These are phyloP conservation scores for Aspergillus spinulosporus DNA, from an alignment of 2,329 filamentous ascomycete genomes.

Conservation along the genomic window DNA sequence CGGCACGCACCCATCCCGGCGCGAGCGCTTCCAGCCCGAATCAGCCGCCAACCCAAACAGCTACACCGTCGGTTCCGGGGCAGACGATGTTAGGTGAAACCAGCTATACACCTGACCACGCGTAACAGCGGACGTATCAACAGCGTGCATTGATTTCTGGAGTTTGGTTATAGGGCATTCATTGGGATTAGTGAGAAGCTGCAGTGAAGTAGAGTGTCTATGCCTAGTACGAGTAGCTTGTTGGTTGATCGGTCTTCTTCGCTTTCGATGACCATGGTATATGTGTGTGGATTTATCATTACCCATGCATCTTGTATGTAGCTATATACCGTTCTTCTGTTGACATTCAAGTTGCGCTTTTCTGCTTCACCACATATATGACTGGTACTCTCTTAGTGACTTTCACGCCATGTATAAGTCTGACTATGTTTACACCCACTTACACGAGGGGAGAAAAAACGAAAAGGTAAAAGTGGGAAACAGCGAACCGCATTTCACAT, in stretches of 20 bases:
- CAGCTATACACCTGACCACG: conserved; percentile 66
- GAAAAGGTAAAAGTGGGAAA: too few relatives aligned
- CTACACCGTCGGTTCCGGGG: conserved; percentile 59
- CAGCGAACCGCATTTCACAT: too few relatives aligned
- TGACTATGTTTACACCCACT: too few relatives aligned
- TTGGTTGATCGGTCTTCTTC: background rate
- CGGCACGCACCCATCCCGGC: conserved; percentile 49
- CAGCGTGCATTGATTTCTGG: conserved; percentile 15
- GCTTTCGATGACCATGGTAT: conserved; percentile 1
- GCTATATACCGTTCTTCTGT: conserved; percentile 6
- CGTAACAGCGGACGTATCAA: conserved; percentile 21
- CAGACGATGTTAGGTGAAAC: conserved; percentile 66
- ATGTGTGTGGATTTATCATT: conserved; percentile 6
- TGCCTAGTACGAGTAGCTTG: background rate
- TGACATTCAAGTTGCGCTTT: background rate
- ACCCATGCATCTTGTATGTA: conserved; percentile 14
- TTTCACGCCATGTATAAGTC: too few relatives aligned
- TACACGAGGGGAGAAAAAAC: too few relatives aligned
- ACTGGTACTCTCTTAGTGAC: too few relatives aligned
- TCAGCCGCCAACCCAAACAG: conserved; percentile 40
- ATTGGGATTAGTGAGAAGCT: conserved; percentile 12
- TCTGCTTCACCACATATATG: too few relatives aligned
- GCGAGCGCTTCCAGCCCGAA: conserved; percentile 26
- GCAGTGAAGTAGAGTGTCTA: background rate
- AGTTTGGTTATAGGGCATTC: conserved; percentile 17